Conservation (phyloP, 495 filamentous ascomycete genomes). For the Aspergillus hancockii region DNA sequence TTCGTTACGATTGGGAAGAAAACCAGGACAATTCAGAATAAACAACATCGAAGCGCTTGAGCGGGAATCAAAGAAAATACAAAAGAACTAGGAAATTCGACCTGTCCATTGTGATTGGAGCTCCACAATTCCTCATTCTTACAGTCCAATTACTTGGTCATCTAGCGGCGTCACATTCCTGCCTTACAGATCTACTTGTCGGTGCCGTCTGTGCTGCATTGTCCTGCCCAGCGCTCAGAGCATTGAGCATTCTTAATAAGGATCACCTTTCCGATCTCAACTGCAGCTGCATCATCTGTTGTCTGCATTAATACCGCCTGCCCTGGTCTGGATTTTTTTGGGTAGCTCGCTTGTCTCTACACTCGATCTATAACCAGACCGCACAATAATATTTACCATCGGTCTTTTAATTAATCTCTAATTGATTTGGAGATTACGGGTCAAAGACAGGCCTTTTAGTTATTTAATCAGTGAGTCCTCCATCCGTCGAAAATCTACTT, state of each 20-base stretch:
- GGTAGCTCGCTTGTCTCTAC: slow-evolving; percentile 24
- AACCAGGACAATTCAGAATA: slow-evolving; percentile 8
- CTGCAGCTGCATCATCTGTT: slow-evolving; percentile 34
- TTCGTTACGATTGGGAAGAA: slow-evolving; percentile 15
- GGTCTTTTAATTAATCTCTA: slow-evolving; percentile 12
- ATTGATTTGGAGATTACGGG: slow-evolving; percentile 18
- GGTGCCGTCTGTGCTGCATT: slow-evolving; percentile 28
- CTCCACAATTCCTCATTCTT: slow-evolving; percentile 22
- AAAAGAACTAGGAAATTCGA: slow-evolving; percentile 22
- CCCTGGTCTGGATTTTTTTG: slow-evolving; percentile 32
- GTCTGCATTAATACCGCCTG: slow-evolving; percentile 28
- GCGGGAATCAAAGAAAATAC: slow-evolving; percentile 10
- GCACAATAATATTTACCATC: slow-evolving; percentile 19
- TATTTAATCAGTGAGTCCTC: slow-evolving; percentile 21
- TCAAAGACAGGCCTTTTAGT: slow-evolving; percentile 1
- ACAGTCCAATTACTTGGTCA: slow-evolving; percentile 27
- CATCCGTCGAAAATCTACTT: slow-evolving; percentile 1
- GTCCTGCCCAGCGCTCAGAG: slow-evolving; percentile 24
- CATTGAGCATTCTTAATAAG: slow-evolving; percentile 39
- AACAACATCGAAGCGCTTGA: slow-evolving; percentile 10
- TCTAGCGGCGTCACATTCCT: slow-evolving; percentile 45
- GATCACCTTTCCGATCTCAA: slow-evolving; percentile 44
- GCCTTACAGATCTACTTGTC: slow-evolving; percentile 44
- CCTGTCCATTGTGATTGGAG: slow-evolving; percentile 30
- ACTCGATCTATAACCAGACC: slow-evolving; percentile 22